Evolutionary conservation across 805 yeast species (phyloP).

Genomic region (Yarrowia sp.): DNA sequence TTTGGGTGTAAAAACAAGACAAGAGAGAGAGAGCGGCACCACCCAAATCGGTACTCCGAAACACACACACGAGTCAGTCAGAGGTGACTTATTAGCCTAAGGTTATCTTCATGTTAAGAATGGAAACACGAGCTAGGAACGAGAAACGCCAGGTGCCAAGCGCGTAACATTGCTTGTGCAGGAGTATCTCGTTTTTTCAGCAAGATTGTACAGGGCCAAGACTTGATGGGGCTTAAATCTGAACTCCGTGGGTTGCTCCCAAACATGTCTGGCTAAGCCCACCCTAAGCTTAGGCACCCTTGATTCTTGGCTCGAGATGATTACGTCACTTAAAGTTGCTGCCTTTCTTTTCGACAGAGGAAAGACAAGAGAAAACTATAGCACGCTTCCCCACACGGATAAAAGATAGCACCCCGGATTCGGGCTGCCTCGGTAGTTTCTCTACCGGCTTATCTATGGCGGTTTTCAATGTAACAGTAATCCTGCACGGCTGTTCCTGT

Average conservation of each 20-base stretch:
- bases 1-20: not conserved
- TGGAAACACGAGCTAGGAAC: no score
- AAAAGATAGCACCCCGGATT: not conserved
- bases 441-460: not conserved
- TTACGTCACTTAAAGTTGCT: conserved; percentile 14
- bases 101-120: no score
- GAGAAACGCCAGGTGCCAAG: not conserved
- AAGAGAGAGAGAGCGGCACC: not conserved
- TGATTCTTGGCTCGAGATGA: not conserved
- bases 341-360: not conserved
- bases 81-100: no score
- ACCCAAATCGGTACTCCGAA: not conserved
- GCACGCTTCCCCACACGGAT: not conserved
- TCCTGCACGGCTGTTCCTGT: not conserved
- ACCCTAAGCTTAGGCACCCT: no score
- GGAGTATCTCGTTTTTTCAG: not conserved
- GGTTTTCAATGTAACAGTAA: not conserved
- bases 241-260: not conserved
- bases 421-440: not conserved
- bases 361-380: not conserved
- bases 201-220: no score
- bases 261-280: not conserved
- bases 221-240: no score
- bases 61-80: no score
- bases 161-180: not conserved